These are phyloP conservation scores for Skeletonema costatum DNA, from an alignment of 108 stramenopile genomes.

Conservation along the genomic window DNA sequence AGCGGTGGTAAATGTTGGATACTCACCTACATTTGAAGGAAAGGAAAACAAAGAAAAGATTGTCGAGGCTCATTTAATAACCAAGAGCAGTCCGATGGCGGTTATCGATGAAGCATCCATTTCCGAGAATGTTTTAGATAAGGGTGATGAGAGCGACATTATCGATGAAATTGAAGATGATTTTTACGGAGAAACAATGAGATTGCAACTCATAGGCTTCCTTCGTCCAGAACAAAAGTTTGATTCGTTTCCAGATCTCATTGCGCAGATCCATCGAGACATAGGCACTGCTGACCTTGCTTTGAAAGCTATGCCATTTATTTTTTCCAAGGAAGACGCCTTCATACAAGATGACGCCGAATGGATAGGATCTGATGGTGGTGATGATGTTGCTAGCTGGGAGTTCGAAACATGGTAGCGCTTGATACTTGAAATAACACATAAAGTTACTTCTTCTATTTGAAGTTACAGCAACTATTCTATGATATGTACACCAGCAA, in stretches of 20 bases:
- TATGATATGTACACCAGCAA: neutral
- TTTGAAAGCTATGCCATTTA: constrained; percentile 55
- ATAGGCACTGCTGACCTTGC: constrained; percentile 62
- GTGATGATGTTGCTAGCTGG: constrained; percentile 77
- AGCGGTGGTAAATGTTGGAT: constrained; percentile 91
- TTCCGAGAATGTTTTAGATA: neutral
- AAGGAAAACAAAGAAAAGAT: constrained; percentile 87
- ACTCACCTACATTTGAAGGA: constrained; percentile 90
- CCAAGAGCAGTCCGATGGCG: constrained; percentile 35
- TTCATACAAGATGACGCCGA: constrained; percentile 27
- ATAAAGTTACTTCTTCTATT: neutral
- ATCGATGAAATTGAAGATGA: constrained; percentile 50
- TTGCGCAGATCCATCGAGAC: constrained; percentile 77
- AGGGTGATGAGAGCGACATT: constrained; percentile 13
- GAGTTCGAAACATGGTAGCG: constrained; percentile 59
- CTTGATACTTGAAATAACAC: neutral
- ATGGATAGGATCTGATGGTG: constrained; percentile 80
- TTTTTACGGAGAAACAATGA: constrained; percentile 84
- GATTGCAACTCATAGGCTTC: constrained; percentile 73
- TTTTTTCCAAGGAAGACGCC: constrained; percentile 44
- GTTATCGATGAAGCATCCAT: neutral
- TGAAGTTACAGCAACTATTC: constrained; percentile 1
- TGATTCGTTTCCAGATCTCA: constrained; percentile 72
- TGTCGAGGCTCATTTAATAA: constrained; percentile 88
- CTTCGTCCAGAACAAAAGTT: constrained; percentile 86